Evolutionary conservation across 768 basidiomycete species (phyloP).

Genomic region (Mrakia blollopis): DNA sequence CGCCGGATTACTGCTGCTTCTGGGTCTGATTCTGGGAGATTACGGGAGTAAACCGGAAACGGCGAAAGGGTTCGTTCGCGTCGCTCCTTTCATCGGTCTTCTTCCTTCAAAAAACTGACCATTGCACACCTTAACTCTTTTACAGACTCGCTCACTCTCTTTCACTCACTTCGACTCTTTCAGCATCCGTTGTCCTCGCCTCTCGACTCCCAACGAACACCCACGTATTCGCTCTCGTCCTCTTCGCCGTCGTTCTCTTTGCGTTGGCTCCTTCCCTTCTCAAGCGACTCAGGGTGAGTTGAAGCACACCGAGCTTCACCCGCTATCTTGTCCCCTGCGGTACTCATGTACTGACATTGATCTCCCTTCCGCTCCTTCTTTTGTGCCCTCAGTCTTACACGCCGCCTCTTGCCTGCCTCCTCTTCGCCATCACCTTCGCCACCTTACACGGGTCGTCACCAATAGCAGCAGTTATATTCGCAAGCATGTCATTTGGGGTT

Average conservation of each 20-base stretch:
- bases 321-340: not conserved
- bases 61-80: slow-evolving; percentile 25
- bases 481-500: not conserved
- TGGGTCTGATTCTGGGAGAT: slow-evolving; percentile 79
- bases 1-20: slow-evolving; percentile 71
- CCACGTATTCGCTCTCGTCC: slow-evolving; percentile 80
- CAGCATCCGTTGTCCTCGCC: slow-evolving; percentile 85
- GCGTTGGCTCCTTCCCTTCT: slow-evolving; percentile 77
- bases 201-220: slow-evolving; percentile 78
- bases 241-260: slow-evolving; percentile 76
- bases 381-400: not conserved
- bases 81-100: not conserved
- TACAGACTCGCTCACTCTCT: slow-evolving; percentile 43
- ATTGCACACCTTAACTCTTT: not conserved
- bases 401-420: not conserved
- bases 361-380: not conserved
- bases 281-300: slow-evolving; percentile 48
- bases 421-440: not conserved
- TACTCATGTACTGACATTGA: not conserved
- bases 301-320: not conserved
- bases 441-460: not conserved
- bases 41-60: slow-evolving; percentile 43
- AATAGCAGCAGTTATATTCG: not conserved
- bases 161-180: slow-evolving; percentile 65
- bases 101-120: not conserved